Evolutionary conservation across 495 filamentous ascomycete species (phyloP), one percentile per base, ranked within the genome.

Genomic region (Penicillium riverlandense): DNA sequence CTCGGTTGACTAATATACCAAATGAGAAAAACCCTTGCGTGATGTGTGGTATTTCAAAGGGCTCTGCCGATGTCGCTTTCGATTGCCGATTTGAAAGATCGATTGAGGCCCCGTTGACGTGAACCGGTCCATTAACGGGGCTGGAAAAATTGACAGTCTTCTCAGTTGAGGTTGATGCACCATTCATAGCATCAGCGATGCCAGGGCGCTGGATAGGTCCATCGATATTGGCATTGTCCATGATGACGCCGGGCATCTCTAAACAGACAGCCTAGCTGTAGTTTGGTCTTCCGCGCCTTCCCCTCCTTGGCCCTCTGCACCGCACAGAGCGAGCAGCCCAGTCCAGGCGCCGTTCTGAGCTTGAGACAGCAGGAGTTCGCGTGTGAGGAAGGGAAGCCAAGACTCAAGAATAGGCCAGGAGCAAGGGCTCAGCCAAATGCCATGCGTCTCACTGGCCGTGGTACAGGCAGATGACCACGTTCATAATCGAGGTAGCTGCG

Each of bases 11-110:
- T 15, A 98, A 66, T 32, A 70, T 72, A 11, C 76, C 74, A 27
- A 95, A 69, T 4, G 85, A 81, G 22, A 86, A 69, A 49, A 85
- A 94, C 27, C 81, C 80, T 43, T 82, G 66, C 0, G 85, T 86
- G 44, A 96, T 86, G 49, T 94, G 89, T 38, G 74, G 66, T 13
- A 97, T 78, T 54, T 91, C 84, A 30, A 88, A 86, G 0, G 83
- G 83, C 5, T 43, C 37, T 16, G 12, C 43, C 3, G 40, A 33
- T 28, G 29, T 42, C 33, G n/a, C 30, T n/a, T 52, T 48, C 12
- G 44, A 40, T 35, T 48, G 33, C 34, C 53, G 52, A 13, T 44
- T 51, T 35, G 35, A 49, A 14, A 35, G 9, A 39, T 43, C 43
- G 32, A 39, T 54, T 29, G 47, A 42, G 33, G 47, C 33, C 35